Base-by-base conservation (phyloP, 2,329 filamentous ascomycete genomes). In the Paracorniculantispora psalliotae region DNA sequence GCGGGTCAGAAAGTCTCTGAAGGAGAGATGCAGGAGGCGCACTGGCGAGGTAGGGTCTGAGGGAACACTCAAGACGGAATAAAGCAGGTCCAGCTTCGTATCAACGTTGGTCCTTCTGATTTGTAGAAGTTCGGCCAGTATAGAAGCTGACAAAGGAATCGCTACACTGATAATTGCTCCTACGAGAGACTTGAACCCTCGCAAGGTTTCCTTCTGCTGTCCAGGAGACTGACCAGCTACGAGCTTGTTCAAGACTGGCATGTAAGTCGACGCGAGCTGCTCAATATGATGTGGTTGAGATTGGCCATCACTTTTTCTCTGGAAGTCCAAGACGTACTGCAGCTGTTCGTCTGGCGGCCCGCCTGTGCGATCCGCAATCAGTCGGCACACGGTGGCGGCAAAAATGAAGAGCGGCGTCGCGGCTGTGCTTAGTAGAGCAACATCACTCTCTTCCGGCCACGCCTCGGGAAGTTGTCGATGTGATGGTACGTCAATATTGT, bases 1-100 rank as follows among this genome's bases (percentile, higher is more conserved):
- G 60, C 73, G 65, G 10, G 73, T 33, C 12, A 77, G 70, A 61
- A 73, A 75, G 59, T 76, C 72, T 3, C 69, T 68, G 47, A 77
- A 77, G 0, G 74, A 75, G 7, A 70, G 60, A 56, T 76, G 73
- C 2, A 71, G 64, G 0, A 69, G 43, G 5, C 64, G 49, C 0
- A 66, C 56, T 2, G 62, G 61, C 0, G 33, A 30, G 4, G 63
- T 44, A 8, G 60, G 4, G 3, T 59, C 30, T 13, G 62, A 56
- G 9, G 69, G 68, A n/a, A 73, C 59, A 33, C 61, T 63, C 1
- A 75, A 52, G 35, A 74, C 65, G 0, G 71, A 70, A 61, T 71
- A 68, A n/a, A 73, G 67, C 5, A 62, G 54, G 37, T 67, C 47
- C 9, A 71, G 47, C 25, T 28, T 64, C 4, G 15, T 5, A 15